A percentile compares a stretch with the other conserved stretches of the same genome.
Conservation (phyloP, 202 grass and related monocot genomes). For the Zoysia matrella region DNA sequence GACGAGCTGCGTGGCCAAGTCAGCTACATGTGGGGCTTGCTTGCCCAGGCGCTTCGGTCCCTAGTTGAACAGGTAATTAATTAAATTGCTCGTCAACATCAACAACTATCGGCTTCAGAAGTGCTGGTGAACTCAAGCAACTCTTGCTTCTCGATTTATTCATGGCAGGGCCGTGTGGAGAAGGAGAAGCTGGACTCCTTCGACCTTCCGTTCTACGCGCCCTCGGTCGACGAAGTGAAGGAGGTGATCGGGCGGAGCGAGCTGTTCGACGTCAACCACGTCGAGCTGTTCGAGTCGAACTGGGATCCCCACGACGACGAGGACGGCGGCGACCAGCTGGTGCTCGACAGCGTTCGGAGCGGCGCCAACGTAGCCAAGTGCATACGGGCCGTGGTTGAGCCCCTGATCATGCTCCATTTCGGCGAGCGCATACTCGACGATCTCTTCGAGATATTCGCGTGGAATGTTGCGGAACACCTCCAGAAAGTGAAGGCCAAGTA, state of each 20-base stretch:
- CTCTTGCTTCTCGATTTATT: not conserved
- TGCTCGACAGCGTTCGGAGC: constrained; percentile 36
- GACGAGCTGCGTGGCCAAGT: constrained; percentile 29
- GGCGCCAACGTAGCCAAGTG: constrained; percentile 37
- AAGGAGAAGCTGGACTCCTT: constrained; percentile 63
- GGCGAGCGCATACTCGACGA: constrained; percentile 53
- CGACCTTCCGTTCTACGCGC: constrained; percentile 66
- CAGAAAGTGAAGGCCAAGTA: constrained; percentile 51
- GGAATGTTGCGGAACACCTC: constrained; percentile 40
- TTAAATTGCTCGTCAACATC: not conserved
- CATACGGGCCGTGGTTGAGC: constrained; percentile 52
- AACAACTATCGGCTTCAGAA: not conserved
- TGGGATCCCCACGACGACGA: constrained; percentile 60
- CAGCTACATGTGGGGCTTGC: constrained; percentile 31
- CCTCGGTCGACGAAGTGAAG: constrained; percentile 66
- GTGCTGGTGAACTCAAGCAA: not conserved
- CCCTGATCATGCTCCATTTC: constrained; percentile 54
- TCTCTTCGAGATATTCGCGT: constrained; percentile 51
- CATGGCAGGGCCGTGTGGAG: constrained; percentile 45
- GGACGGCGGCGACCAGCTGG: constrained; percentile 3
- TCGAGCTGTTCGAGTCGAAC: constrained; percentile 57
- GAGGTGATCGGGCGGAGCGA: constrained; percentile 36
- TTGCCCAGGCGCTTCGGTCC: constrained; percentile 38
- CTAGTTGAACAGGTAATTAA: constrained; percentile 28
- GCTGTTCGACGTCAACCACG: constrained; percentile 49